Evolutionary conservation across 148 eudicot genomes (phyloP).

Genomic region (Gaultheria prostrata): DNA sequence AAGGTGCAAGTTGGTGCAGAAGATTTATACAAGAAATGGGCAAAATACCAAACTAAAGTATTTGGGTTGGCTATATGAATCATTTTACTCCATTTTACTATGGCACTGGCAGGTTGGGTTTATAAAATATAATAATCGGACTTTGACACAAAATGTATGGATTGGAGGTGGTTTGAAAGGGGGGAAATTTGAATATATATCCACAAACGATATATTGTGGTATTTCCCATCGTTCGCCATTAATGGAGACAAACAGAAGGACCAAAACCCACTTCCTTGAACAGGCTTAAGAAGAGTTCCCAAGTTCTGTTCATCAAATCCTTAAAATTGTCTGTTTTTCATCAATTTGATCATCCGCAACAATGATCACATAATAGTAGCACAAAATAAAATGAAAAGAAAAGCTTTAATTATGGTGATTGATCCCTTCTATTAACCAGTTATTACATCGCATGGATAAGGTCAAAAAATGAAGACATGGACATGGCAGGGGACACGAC

Average conservation of each 20-base stretch:
- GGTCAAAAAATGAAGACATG: not conserved
- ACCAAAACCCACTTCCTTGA: no score
- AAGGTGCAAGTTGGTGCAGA: not conserved
- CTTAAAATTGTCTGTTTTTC: no score
- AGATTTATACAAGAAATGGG: slow-evolving; percentile 1
- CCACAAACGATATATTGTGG: not conserved
- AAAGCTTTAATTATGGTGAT: no score
- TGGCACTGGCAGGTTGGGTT: not conserved
- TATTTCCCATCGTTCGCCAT: no score
- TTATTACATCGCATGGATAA: not conserved
- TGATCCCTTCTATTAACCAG: no score
- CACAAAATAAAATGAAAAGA: no score
- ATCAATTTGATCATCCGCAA: no score
- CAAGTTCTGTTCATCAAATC: no score
- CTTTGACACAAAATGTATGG: not conserved
- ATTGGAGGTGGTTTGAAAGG: not conserved
- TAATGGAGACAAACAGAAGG: no score
- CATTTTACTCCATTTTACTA: not conserved
- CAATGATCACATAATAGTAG: no score
- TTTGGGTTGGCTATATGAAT: not conserved
- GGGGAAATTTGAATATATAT: not conserved
- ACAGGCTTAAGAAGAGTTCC: no score
- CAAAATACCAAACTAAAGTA: not conserved
- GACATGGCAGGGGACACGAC: not conserved
- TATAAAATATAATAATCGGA: not conserved